Evolutionary conservation across 306 rosid species (phyloP).

Genomic region (Quercus mongolica): DNA sequence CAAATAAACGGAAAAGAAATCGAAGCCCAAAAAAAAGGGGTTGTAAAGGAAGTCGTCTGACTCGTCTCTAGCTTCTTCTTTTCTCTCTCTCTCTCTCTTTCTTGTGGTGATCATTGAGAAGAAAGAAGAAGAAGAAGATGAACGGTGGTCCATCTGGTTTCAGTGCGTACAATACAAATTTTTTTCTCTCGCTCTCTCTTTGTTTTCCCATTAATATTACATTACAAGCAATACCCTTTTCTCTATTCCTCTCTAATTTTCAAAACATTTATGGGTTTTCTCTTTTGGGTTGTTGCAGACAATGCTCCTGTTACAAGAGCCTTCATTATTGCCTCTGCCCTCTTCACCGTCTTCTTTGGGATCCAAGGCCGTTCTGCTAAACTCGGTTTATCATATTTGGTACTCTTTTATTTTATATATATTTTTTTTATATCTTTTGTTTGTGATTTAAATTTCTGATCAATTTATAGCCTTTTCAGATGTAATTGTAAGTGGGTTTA

Average conservation of each 20-base stretch:
- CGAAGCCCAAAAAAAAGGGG: not conserved
- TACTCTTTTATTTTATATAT: conserved; percentile 8
- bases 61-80: conserved; percentile 7
- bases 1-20: not conserved
- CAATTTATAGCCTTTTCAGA: not conserved
- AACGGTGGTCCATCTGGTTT: conserved; percentile 99
- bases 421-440: not conserved
- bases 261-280: not conserved
- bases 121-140: conserved; percentile 63
- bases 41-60: conserved; percentile 24
- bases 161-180: conserved; percentile 42
- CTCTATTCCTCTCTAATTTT: not conserved
- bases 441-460: not conserved
- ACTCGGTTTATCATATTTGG: conserved; percentile 92
- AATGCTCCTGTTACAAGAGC: conserved; percentile 91
- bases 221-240: not conserved
- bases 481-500: conserved; percentile 11
- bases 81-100: conserved; percentile 3
- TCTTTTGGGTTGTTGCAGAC: conserved; percentile 48
- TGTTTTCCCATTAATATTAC: too few species aligned
- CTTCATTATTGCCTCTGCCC: conserved; percentile 61
- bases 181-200: too few species aligned
- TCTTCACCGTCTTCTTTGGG: conserved; percentile 87
- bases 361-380: conserved; percentile 75
- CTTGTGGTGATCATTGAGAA: conserved; percentile 30